Evolutionary conservation across 1,284 basidiomycete species (phyloP).

Genomic region (Ustilago sp.): DNA sequence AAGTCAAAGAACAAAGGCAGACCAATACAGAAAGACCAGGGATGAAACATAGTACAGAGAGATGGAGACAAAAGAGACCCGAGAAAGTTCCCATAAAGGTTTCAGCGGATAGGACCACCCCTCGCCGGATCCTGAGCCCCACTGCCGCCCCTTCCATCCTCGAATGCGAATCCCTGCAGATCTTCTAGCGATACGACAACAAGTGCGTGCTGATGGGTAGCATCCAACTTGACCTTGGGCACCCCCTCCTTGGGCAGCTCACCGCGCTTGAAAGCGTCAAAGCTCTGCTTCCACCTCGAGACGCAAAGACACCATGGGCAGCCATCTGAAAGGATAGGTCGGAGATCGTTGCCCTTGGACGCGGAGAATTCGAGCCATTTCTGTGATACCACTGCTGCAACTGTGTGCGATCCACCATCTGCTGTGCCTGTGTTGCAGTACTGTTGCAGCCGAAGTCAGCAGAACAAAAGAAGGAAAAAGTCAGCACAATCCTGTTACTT

Average conservation of each 20-base stretch:
- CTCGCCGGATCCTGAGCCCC: constrained; percentile 27
- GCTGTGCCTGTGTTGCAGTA: constrained; percentile 57
- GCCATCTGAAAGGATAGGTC: constrained; percentile 51
- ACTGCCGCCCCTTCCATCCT: constrained; percentile 10
- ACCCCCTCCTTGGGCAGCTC: constrained; percentile 75
- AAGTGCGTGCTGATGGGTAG: constrained; percentile 51
- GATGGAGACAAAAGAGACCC: constrained; percentile 3
- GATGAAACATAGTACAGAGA: background rate
- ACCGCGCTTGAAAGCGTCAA: constrained; percentile 82
- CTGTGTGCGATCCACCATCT: constrained; percentile 55
- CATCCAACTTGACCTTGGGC: constrained; percentile 52
- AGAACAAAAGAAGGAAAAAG: background rate
- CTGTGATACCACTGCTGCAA: constrained; percentile 56
- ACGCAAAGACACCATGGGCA: constrained; percentile 63
- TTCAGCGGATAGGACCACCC: constrained; percentile 45
- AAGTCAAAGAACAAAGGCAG: background rate
- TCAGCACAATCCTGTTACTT: background rate
- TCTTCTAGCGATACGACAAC: constrained; percentile 49
- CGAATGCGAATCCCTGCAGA: constrained; percentile 34
- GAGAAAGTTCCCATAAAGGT: background rate
- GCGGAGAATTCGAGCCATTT: constrained; percentile 56
- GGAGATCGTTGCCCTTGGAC: constrained; percentile 56
- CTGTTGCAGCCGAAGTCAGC: background rate
- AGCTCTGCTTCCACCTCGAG: constrained; percentile 74
- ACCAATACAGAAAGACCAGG: background rate